Conservation (phyloP, 2,329 filamentous ascomycete genomes). For the Aureobasidium sp. region DNA sequence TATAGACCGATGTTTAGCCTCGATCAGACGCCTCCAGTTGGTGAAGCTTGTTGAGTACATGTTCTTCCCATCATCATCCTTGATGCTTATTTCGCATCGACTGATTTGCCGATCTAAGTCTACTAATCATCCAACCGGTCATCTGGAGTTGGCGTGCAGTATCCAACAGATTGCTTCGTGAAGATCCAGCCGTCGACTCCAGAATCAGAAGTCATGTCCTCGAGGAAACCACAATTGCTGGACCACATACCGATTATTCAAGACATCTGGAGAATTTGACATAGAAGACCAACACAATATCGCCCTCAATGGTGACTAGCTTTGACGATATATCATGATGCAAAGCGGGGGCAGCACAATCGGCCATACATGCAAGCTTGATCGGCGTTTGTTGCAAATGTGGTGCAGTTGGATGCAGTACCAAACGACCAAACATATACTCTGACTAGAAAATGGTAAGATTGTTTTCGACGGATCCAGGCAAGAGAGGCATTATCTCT, state of each 20-base stretch:
- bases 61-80: background rate
- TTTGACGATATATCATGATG: background rate
- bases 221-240: background rate
- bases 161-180: background rate
- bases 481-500: background rate
- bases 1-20: background rate
- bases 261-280: background rate
- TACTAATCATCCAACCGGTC: no score
- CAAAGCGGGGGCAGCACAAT: background rate
- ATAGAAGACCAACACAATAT: background rate
- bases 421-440: background rate
- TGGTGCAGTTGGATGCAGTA: background rate
- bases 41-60: background rate
- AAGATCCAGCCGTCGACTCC: background rate
- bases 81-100: background rate
- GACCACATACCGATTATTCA: background rate
- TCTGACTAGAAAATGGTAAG: background rate
- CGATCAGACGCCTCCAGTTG: background rate
- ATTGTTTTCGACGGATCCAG: background rate
- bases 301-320: background rate
- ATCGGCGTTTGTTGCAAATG: background rate
- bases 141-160: background rate
- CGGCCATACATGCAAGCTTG: background rate
- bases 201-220: background rate
- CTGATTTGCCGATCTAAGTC: background rate